These are phyloP conservation scores for Nakazawaea pomicola DNA, from an alignment of 805 yeast species.

Conservation along the genomic window DNA sequence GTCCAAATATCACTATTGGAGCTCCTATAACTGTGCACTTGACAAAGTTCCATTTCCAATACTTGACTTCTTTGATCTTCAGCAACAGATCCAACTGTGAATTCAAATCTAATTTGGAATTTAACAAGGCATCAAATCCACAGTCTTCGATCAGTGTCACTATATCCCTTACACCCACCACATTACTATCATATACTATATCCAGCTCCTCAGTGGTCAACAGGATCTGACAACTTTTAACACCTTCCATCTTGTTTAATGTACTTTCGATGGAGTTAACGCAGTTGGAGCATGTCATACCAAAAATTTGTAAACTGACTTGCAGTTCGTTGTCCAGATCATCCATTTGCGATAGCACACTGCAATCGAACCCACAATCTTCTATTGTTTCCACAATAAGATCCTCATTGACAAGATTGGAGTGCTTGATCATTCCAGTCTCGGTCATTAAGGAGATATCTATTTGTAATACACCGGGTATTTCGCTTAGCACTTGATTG, in stretches of 20 bases:
- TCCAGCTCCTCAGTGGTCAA: constrained; percentile 49
- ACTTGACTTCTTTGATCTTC: constrained; percentile 63
- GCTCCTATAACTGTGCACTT: constrained; percentile 51
- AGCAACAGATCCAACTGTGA: constrained; percentile 68
- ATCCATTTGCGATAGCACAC: constrained; percentile 8
- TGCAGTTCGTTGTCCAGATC: constrained; percentile 12
- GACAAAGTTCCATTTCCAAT: constrained; percentile 60
- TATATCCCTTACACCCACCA: constrained; percentile 60
- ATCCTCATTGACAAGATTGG: constrained; percentile 25
- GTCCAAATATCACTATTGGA: constrained; percentile 52
- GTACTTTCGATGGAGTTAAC: constrained; percentile 44
- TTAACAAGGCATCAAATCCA: constrained; percentile 48
- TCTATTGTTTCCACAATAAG: constrained; percentile 54
- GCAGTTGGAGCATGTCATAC: constrained; percentile 61
- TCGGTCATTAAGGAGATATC: constrained; percentile 75
- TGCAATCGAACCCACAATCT: constrained; percentile 65
- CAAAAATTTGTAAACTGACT: constrained; percentile 35
- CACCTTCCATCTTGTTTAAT: constrained; percentile 41
- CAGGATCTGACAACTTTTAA: constrained; percentile 43
- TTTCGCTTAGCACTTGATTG: constrained; percentile 42
- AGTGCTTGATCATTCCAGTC: constrained; percentile 56
- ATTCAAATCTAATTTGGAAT: constrained; percentile 48
- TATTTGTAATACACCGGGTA: constrained; percentile 48
- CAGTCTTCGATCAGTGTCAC: constrained; percentile 45
- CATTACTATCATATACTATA: constrained; percentile 44